These are phyloP conservation scores for Cystofilobasidium macerans DNA, from an alignment of 768 basidiomycete species.

Conservation along the genomic window DNA sequence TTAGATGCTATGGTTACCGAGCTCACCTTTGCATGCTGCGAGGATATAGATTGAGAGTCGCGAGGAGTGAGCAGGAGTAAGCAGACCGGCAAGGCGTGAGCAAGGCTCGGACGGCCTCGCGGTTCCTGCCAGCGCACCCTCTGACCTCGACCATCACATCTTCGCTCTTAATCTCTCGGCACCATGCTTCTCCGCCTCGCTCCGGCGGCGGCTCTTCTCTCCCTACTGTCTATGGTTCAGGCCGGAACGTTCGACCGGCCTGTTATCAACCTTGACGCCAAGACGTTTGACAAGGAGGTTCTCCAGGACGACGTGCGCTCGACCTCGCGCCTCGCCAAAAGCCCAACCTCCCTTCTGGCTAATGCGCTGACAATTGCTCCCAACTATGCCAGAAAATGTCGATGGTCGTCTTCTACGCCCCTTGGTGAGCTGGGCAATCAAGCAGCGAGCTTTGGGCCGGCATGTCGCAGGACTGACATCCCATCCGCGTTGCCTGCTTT, in stretches of 20 bases:
- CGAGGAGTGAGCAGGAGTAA: no score
- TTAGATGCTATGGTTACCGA: no score
- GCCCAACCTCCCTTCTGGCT: background rate
- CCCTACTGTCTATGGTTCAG: constrained; percentile 8
- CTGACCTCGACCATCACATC: background rate
- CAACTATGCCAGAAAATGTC: constrained; percentile 13
- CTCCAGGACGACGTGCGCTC: constrained; percentile 16
- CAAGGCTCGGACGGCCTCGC: no score
- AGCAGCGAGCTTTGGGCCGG: background rate
- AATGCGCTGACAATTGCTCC: background rate
- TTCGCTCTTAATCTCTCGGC: background rate
- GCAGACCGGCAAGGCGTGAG: no score
- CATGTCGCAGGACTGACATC: background rate
- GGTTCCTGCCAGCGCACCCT: background rate
- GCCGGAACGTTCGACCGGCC: constrained; percentile 21
- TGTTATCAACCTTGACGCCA: constrained; percentile 1
- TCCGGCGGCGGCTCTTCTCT: background rate
- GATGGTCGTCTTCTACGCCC: constrained; percentile 83
- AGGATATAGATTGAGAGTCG: no score
- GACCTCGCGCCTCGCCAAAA: background rate
- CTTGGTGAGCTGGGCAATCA: constrained; percentile 58
- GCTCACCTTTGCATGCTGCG: no score
- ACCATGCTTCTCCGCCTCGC: constrained; percentile 6
- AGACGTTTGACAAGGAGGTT: constrained; percentile 18
- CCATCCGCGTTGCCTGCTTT: background rate